Base-by-base conservation (phyloP, 2,329 filamentous ascomycete genomes). In the Neofusicoccum sp. region DNA sequence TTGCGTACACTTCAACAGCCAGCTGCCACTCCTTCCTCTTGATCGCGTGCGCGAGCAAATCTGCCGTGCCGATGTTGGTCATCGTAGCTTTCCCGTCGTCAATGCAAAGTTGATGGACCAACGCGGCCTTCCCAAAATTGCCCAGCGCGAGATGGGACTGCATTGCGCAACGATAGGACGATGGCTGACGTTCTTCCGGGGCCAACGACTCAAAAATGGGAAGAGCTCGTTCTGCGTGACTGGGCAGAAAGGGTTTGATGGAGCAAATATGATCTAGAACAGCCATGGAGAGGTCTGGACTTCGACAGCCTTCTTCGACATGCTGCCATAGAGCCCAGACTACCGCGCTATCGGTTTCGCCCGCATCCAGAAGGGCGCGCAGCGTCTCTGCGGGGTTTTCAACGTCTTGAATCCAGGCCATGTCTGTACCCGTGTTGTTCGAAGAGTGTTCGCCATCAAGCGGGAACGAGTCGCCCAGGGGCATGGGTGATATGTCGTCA, bases 161-260 rank as follows among this genome's bases (percentile, higher is more conserved):
- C 24, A 80, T 75, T 28, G 78, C 74, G 41, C 73, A 68, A 56
- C 74, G 67, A 66, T 83, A 85, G 57, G 80, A 76, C 4, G 72
- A 70, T 6, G 71, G 65, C 2, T 71, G 74, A 28, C 80, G 77
- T 38, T 73, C 59, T 7, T 72, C 58, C 1, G 62, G 26, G 3
- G 73, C 67, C 28, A 83, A 74, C 3, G 64, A 61, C 31, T 78
- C 67, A 65, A 85, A 85, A 7, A 85, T 62, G n/a, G 72, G 11
- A 30, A 54, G n/a, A 30, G 31, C 31, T n/a, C 40, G 28, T 24
- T 54, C 30, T 4, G 58, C 58, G 16, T 44, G 28, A 11, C 16
- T 53, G 12, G 16, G 20, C 11, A 33, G 11, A 31, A 60, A 60
- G 3, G 58, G 58, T 24, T 24, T 44, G 6, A 53, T 31, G 7